Evolutionary conservation across 306 rosid species (phyloP), one percentile per base, ranked within the genome.

Genomic region (Quercus mongolica): DNA sequence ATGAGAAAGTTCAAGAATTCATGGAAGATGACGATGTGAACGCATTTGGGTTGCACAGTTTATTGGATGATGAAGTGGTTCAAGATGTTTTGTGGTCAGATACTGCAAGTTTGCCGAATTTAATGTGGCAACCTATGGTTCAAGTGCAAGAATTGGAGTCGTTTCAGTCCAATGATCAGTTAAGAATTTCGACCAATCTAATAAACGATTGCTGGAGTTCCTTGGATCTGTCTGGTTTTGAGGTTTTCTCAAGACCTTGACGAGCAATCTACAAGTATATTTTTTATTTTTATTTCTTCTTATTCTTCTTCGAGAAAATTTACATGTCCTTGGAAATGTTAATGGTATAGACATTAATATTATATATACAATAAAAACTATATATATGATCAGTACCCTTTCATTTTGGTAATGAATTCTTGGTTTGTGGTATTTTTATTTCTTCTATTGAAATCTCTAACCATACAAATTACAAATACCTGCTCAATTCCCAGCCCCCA

Each of bases 181-280:
- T 82, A 57, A 86, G 76, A n/a, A 14, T 76, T 69, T 73, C 86
- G 13, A 46, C 83, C 3, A 83, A 83, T 76, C 59, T 68, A 17
- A 65, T 86, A 2, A 69, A 5, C 14, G 91, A 88, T 31, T 76
- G 46, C 57, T 91, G 97, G 97, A 81, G 82, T 76, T 83, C 88
- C 79, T 89, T 86, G 19, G 97, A 92, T 83, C 77, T 87, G 79
- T 82, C 92, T 8, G 79, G 85, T 17, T 78, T 84, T 76, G 86
- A 86, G 63, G 58, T 80, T 31, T 86, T 89, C 88, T 78, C 92
- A 33, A 75, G 74, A 31, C 85, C 91, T 63, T 83, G 59, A 81
- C 49, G 31, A 5, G 62, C 23, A 44, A 72, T 38, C 52, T 52
- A 33, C 65, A 38, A 25, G 33, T 64, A 26, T 74, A 33, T 11